A percentile compares a stretch with the other conserved stretches of the same genome.
Evolutionary conservation across 2,329 filamentous ascomycete species (phyloP).

Genomic region (Clarireedia monteithiana): DNA sequence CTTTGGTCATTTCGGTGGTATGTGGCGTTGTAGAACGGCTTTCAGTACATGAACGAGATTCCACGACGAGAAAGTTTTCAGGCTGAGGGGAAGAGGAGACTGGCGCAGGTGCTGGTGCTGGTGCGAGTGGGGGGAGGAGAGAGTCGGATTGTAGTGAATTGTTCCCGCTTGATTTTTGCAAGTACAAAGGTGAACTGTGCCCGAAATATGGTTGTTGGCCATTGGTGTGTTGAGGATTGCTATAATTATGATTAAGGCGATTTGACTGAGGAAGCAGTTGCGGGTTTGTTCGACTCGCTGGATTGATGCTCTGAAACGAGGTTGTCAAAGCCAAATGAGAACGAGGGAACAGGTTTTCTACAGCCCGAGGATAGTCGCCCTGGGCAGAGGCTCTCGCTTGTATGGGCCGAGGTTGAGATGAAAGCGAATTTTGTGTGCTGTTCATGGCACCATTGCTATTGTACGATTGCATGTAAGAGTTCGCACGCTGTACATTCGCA

Average conservation of each 20-base stretch:
- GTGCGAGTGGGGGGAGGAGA: neutral
- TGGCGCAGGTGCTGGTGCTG: neutral
- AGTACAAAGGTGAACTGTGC: neutral
- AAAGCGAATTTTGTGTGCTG: slow-evolving; percentile 1
- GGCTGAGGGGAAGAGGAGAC: neutral
- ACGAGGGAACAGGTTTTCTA: slow-evolving; percentile 5
- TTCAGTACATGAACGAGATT: slow-evolving; percentile 6
- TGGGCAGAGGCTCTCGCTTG: neutral
- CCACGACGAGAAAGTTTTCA: slow-evolving; percentile 2
- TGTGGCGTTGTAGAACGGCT: slow-evolving; percentile 5
- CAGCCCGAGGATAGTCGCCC: neutral
- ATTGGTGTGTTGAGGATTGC: neutral
- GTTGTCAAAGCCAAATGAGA: neutral
- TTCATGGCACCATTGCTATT: neutral
- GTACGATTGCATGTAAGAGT: neutral
- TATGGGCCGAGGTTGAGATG: neutral
- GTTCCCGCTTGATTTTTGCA: slow-evolving; percentile 1
- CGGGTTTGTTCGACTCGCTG: neutral
- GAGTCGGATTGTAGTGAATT: neutral
- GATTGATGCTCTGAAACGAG: slow-evolving; percentile 1
- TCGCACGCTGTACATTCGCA: neutral
- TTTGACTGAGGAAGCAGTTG: slow-evolving; percentile 1
- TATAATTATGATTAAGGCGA: neutral
- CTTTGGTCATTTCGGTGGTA: slow-evolving; percentile 1
- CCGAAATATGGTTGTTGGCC: neutral